phyloP scores from a whole-genome alignment of 768 basidiomycete species.

The Porpolomopsis calyptriformis region DNA sequence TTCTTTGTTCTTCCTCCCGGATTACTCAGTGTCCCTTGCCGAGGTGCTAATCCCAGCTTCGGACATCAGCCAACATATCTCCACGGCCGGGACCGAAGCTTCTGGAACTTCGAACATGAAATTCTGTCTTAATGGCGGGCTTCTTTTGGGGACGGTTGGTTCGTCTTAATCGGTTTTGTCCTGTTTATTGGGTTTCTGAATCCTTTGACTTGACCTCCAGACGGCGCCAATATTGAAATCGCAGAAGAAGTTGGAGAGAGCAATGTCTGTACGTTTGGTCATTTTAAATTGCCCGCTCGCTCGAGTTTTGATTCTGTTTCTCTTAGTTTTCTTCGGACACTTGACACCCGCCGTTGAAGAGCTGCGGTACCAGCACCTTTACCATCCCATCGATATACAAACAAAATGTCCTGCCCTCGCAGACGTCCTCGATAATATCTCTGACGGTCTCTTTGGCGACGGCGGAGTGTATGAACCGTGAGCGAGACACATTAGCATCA shows the following conservation, averaged over 20 bases:
- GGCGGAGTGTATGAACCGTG: conserved; percentile 76
- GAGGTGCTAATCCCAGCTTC: conserved; percentile 85
- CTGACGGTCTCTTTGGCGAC: conserved; percentile 74
- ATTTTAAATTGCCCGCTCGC: conserved; percentile 7
- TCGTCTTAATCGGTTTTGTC: conserved; percentile 12
- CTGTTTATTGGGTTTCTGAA: not conserved
- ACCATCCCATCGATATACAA: conserved; percentile 72
- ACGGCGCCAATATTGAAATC: conserved; percentile 96
- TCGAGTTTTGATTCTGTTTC: not conserved
- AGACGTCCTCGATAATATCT: conserved; percentile 64
- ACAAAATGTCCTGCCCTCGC: conserved; percentile 78
- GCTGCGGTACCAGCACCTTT: conserved; percentile 75
- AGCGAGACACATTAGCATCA: no score
- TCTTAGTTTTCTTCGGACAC: conserved; percentile 79
- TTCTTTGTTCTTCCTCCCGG: conserved; percentile 88
- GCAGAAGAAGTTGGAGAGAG: conserved; percentile 85
- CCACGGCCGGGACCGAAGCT: conserved; percentile 92
- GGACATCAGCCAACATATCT: conserved; percentile 94
- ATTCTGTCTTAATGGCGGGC: conserved; percentile 84
- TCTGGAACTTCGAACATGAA: conserved; percentile 80
- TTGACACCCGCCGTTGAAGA: conserved; percentile 82
- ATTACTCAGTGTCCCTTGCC: conserved; percentile 81
- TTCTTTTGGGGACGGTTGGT: conserved; percentile 78
- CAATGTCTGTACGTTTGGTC: conserved; percentile 68
- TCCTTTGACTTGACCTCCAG: conserved; percentile 20